A percentile compares a stretch with the other conserved stretches of the same genome.
These are phyloP conservation scores for Fusarium sp. DNA, from an alignment of 2,329 filamentous ascomycete species.

Conservation along the genomic window DNA sequence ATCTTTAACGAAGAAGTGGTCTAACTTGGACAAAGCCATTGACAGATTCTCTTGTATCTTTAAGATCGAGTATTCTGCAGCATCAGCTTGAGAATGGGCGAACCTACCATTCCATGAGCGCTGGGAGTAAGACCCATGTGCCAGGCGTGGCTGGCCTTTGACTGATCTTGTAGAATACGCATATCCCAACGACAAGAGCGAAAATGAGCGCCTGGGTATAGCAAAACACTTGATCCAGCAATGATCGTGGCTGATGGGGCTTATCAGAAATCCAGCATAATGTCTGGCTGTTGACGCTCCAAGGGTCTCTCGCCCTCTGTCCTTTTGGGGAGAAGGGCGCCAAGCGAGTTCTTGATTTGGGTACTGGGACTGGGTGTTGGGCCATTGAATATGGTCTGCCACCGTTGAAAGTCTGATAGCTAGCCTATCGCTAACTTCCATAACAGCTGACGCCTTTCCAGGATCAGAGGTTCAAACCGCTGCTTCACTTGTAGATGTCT, in stretches of 20 bases:
- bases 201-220: constrained; percentile 12
- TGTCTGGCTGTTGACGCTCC: constrained; percentile 2
- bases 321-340: constrained; percentile 9
- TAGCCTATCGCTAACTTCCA: no score
- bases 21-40: background rate
- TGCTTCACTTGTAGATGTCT: background rate
- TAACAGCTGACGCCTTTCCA: background rate
- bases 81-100: constrained; percentile 12
- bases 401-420: background rate
- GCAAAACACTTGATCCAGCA: no score
- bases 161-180: constrained; percentile 1
- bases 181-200: constrained; percentile 5
- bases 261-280: constrained; percentile 12
- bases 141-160: background rate
- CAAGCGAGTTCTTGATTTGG: constrained; percentile 14
- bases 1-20: background rate
- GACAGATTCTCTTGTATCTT: constrained; percentile 9
- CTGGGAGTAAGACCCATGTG: background rate
- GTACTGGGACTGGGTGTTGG: constrained; percentile 19
- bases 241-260: background rate
- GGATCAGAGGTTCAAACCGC: constrained; percentile 4
- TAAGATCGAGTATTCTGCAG: constrained; percentile 5
- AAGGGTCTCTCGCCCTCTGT: constrained; percentile 1
- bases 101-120: constrained; percentile 6
- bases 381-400: constrained; percentile 18